Evolutionary conservation across 1,284 basidiomycete genomes (phyloP).

Genomic region (Cystobasidium sp.): DNA sequence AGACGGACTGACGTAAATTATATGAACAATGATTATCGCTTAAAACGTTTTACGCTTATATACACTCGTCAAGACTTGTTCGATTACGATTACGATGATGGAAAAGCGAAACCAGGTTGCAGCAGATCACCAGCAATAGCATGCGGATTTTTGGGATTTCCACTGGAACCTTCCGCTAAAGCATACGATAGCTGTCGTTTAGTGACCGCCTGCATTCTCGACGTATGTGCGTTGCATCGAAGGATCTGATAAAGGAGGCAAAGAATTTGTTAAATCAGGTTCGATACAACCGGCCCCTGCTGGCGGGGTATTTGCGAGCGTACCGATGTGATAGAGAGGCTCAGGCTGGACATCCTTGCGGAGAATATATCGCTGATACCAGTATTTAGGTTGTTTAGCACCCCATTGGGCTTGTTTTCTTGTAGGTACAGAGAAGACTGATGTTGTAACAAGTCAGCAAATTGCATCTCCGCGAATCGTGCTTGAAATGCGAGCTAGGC

Average conservation of each 20-base stretch:
- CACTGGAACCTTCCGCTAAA: no score
- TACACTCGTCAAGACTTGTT: no score
- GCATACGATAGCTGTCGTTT: no score
- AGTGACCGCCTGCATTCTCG: slow-evolving; percentile 32
- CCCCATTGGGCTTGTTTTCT: slow-evolving; percentile 34
- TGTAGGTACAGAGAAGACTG: slow-evolving; percentile 42
- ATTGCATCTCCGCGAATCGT: background rate
- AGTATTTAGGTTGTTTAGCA: slow-evolving; percentile 33
- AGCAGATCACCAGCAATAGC: no score
- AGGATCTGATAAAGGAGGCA: slow-evolving; percentile 4
- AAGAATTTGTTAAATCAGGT: background rate
- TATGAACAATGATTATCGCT: no score
- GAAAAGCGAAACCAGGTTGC: no score
- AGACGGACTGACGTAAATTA: no score
- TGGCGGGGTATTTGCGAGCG: background rate
- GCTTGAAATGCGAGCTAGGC: background rate
- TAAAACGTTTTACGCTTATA: no score
- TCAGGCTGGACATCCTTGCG: slow-evolving; percentile 37
- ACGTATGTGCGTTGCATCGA: slow-evolving; percentile 40
- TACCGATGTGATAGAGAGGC: slow-evolving; percentile 35
- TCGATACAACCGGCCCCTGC: background rate
- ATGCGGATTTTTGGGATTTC: no score
- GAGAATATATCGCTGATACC: slow-evolving; percentile 34
- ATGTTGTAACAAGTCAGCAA: no score
- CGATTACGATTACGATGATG: no score